Percentiles rank a stretch among this genome's conserved stretches.
Conservation (phyloP, 208 protist species). For the Trypanosoma boissoni region DNA sequence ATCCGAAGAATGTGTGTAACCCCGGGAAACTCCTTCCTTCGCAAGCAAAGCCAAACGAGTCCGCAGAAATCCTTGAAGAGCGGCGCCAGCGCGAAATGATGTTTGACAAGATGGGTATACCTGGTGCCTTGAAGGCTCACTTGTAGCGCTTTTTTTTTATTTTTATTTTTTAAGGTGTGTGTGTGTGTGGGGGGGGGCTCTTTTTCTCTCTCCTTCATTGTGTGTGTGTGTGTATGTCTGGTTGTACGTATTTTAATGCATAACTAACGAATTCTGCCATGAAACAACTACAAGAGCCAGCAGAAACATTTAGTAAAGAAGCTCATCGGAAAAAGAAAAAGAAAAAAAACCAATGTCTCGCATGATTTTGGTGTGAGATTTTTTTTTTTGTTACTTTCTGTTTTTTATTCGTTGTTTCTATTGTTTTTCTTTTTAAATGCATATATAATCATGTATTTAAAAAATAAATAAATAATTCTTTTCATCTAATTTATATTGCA, state of each 20-base stretch:
- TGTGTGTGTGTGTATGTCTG: neutral
- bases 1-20: constrained; percentile 92
- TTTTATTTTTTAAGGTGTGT: constrained; percentile 4
- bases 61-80: constrained; percentile 25
- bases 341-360: no score
- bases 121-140: constrained; percentile 42
- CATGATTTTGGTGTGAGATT: neutral
- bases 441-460: no score
- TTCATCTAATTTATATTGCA: no score
- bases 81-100: constrained; percentile 73
- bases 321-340: no score
- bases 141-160: constrained; percentile 2
- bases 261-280: no score
- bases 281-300: no score
- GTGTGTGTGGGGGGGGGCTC: no score
- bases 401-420: neutral
- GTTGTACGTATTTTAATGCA: no score
- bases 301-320: no score
- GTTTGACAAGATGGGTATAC: constrained; percentile 92
- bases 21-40: constrained; percentile 87
- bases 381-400: neutral
- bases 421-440: neutral
- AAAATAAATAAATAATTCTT: no score
- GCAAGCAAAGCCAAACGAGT: constrained; percentile 36
- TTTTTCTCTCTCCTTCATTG: constrained; percentile 15